Conservation (phyloP, 169 alveolate genomes). For the Neospora caninum region DNA sequence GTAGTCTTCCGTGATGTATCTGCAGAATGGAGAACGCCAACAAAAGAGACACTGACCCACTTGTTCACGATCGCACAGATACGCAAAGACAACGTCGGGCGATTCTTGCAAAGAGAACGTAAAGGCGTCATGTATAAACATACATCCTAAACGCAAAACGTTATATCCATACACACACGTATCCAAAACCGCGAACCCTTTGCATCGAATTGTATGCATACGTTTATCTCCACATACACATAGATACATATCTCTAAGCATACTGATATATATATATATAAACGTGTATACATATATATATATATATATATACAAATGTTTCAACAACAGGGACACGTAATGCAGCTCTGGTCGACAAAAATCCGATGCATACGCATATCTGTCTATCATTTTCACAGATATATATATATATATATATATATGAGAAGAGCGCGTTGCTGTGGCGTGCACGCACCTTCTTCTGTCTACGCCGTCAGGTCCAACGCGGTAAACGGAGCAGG, state of each 20-base stretch:
- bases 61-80: not conserved
- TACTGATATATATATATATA: not conserved
- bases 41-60: not conserved
- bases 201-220: no score
- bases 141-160: not conserved
- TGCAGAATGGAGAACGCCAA: not conserved
- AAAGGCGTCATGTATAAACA: no score
- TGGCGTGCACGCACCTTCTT: not conserved
- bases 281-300: not conserved
- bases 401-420: not conserved
- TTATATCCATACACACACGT: not conserved
- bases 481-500: constrained; percentile 23
- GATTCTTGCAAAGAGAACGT: no score
- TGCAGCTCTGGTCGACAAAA: not conserved
- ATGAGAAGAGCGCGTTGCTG: not conserved
- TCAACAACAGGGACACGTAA: not conserved
- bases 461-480: constrained; percentile 38
- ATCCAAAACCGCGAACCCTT: no score
- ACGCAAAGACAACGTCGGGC: not conserved
- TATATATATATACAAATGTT: not conserved
- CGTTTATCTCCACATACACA: not conserved
- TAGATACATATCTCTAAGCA: not conserved
- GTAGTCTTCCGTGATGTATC: constrained; percentile 52
- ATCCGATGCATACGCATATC: not conserved
- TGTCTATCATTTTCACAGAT: not conserved